Evolutionary conservation across 108 stramenopile species (phyloP).

Genomic region (Pseudonitzschia multistriata): DNA sequence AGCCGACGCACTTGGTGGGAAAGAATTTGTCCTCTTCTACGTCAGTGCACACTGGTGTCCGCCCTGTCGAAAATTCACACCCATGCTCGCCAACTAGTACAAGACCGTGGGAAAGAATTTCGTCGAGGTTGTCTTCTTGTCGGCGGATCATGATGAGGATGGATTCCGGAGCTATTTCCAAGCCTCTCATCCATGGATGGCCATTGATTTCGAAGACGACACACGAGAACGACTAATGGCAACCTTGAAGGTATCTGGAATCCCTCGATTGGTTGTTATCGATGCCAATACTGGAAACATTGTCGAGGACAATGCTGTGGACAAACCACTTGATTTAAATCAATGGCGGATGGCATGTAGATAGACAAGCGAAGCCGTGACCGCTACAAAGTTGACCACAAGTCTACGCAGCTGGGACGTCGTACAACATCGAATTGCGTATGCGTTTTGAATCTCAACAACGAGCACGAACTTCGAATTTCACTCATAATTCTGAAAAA

Average conservation of each 20-base stretch:
- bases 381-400: too few species aligned
- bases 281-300: constrained; percentile 73
- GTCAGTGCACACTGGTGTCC: constrained; percentile 75
- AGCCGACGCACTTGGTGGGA: constrained; percentile 60
- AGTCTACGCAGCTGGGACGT: too few species aligned
- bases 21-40: constrained; percentile 76
- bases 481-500: too few species aligned
- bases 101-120: constrained; percentile 24
- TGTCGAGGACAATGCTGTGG: constrained; percentile 70
- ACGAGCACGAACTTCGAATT: too few species aligned
- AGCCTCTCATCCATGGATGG: constrained; percentile 80
- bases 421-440: too few species aligned
- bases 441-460: too few species aligned
- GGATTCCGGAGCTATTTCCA: constrained; percentile 72
- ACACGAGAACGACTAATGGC: constrained; percentile 59
- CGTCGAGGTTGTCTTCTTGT: constrained; percentile 86
- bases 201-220: constrained; percentile 75
- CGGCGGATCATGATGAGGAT: constrained; percentile 71
- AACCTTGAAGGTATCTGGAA: constrained; percentile 57
- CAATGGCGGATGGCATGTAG: constrained; percentile 30
- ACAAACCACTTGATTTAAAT: constrained; percentile 64
- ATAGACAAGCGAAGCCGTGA: neutral
- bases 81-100: constrained; percentile 81
- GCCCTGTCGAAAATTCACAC: constrained; percentile 90
- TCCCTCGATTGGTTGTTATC: constrained; percentile 76